phyloP scores from a whole-genome alignment of 2,329 filamentous ascomycete genomes.

The Chrysosporium queenslandicum region DNA sequence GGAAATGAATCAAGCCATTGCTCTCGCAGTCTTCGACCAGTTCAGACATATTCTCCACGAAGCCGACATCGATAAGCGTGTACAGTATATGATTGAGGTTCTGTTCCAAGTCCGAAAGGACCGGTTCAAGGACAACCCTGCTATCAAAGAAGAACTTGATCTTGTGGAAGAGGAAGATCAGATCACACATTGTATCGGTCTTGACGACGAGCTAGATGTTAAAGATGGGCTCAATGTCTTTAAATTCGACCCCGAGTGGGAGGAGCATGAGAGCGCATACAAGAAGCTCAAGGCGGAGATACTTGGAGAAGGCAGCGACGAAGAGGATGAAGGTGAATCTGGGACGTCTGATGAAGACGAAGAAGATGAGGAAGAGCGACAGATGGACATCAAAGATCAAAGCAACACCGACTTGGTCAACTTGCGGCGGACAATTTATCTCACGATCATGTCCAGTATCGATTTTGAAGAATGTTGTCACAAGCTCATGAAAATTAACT shows the following conservation, averaged over 20 bases:
- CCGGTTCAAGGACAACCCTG: constrained; percentile 88
- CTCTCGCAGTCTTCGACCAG: constrained; percentile 86
- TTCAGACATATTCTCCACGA: constrained; percentile 93
- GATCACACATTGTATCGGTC: constrained; percentile 74
- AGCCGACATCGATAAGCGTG: constrained; percentile 90
- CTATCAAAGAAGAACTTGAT: constrained; percentile 85
- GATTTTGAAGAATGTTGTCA: constrained; percentile 95
- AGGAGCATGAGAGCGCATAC: constrained; percentile 84
- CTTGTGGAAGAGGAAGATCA: constrained; percentile 96
- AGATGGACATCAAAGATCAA: constrained; percentile 94
- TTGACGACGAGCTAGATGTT: constrained; percentile 75
- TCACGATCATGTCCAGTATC: constrained; percentile 94
- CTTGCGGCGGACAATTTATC: constrained; percentile 83
- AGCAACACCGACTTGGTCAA: constrained; percentile 94
- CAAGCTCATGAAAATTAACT: constrained; percentile 88
- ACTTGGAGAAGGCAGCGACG: constrained; percentile 80
- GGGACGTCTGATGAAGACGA: constrained; percentile 59
- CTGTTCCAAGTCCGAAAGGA: constrained; percentile 94
- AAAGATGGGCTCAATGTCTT: constrained; percentile 90
- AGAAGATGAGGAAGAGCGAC: constrained; percentile 66
- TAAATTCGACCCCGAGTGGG: constrained; percentile 83
- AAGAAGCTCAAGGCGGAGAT: constrained; percentile 87
- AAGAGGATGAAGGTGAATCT: constrained; percentile 57
- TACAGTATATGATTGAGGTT: constrained; percentile 99
- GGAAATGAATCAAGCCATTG: constrained; percentile 84